Conservation (phyloP, 225 moss, liverwort and hornwort species). For the Straminergon stramineum region DNA sequence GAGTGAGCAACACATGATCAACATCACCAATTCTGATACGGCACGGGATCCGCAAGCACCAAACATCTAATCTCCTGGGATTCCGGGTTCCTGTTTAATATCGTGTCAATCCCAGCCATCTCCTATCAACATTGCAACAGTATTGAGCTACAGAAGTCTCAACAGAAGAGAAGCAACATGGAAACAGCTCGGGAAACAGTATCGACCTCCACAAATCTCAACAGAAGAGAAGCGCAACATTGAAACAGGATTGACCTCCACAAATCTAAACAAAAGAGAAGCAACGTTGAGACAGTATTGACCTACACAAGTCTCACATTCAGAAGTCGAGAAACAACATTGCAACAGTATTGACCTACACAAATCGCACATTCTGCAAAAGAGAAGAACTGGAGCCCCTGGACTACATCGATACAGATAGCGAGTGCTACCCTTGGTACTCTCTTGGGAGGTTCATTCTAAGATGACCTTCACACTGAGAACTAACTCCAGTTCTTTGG, state of each 20-base stretch:
- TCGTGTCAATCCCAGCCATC: neutral
- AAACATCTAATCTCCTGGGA: neutral
- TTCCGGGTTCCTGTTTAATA: neutral
- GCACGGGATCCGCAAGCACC: neutral
- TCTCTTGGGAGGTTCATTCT: neutral
- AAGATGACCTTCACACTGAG: neutral
- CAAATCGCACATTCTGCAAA: neutral
- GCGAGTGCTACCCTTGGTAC: neutral
- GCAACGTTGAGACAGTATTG: neutral
- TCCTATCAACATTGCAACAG: neutral
- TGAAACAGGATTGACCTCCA: too few relatives aligned
- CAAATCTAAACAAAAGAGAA: neutral
- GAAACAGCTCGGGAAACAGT: too few relatives aligned
- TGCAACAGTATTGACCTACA: neutral
- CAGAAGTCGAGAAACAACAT: neutral
- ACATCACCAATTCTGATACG: neutral
- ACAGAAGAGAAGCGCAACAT: neutral
- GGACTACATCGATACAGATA: neutral
- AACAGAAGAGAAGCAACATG: neutral
- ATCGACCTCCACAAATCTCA: neutral
- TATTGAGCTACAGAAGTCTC: neutral
- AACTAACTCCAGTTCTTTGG: neutral
- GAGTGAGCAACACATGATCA: neutral
- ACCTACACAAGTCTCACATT: neutral
- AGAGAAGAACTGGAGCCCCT: neutral